Base-by-base conservation (phyloP, 129 eudicot genomes). In the Saussurea involucrata region DNA sequence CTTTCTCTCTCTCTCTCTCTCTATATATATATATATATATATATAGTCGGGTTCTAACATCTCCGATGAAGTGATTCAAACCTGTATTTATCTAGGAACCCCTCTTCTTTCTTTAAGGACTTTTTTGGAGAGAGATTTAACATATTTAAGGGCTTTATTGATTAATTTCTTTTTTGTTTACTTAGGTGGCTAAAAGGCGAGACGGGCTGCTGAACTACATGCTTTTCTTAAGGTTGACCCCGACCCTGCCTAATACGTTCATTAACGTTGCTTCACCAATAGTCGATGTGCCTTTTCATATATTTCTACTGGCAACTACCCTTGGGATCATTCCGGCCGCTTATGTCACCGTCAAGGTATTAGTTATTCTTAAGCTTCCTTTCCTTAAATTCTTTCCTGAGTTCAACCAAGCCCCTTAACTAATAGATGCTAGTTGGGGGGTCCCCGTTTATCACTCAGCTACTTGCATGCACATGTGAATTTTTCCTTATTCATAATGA, bases 241-340 rank as follows among this genome's bases (percentile, higher is more conserved):
- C 97, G 5, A 89, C 97, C 13, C 72, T 91, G 69, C 97, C 94
- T 32, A 91, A 91, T 87, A 83, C 85, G 76, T 91, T 91, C 37
- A 91, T 91, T 15, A 91, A 91, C 49, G 79, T 91, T 76, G 97
- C 95, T 79, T 91, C 92, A 10, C 94, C 97, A 22, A 88, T 91
- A 33, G 97, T 91, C 15, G 85, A 89, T 68, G 84, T 88, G 65
- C 97, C 97, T 24, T 87, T 70, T 75, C 94, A 85, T 75, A 87
- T 74, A 68, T 91, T 88, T 82, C 77, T 88, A 73, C 28, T 91
- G 9, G 92, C 87, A 25, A 91, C 97, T 72, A 68, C 74, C 69
- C 77, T 89, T 8, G 89, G 97, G 31, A 82, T 91, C 29, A 81
- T 91, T 77, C 95, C 95, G 8, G 95, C 90, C 74, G 90, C 98